Base-by-base conservation (phyloP, 345 rosid species). In the Firmiana major region DNA sequence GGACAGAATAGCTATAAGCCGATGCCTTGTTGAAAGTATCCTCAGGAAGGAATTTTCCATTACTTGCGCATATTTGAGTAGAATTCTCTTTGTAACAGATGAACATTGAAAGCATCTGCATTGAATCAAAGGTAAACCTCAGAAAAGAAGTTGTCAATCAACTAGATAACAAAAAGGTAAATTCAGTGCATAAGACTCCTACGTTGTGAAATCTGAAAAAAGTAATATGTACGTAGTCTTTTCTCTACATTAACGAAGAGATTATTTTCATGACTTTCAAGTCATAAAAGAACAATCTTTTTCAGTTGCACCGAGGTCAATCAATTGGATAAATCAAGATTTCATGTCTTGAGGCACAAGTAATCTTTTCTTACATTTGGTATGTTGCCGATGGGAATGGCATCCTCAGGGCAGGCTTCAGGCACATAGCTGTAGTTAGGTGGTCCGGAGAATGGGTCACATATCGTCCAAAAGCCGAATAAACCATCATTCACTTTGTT, bases 1-100 rank as follows among this genome's bases (percentile, higher is more conserved):
- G 85, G 9, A 87, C 80, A 3, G 96, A 84, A 13, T 72, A 68
- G 28, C 90, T 88, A 28, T 85, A 86, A 5, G 93, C 94, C 76
- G 66, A 63, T 38, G 86, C 86, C 83, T 80, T 79, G 19, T 80
- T 66, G 67, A 81, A 87, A 17, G 83, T 46, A 7, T 75, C 57
- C 78, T 86, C 83, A 0, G 90, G 78, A 1, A 90, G 46, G 78
- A 90, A 75, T 59, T 88, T 93, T 3, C 93, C 93, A 13, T 82
- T 11, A 1, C 28, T 76, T 55, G 8, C 46, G 80, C 97, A 91
- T 38, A 71, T 34, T 74, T 75, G 74, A 3, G 77, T 63, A 1
- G 81, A 75, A 43, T 85, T 83, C 9, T 78, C 79, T 1, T 77
- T 63, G 69, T 79, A 78, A 70, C 96, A 93, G 2, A 90, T 90